Conservation (phyloP, 169 alveolate species). For the Amoebophrya sp. region DNA sequence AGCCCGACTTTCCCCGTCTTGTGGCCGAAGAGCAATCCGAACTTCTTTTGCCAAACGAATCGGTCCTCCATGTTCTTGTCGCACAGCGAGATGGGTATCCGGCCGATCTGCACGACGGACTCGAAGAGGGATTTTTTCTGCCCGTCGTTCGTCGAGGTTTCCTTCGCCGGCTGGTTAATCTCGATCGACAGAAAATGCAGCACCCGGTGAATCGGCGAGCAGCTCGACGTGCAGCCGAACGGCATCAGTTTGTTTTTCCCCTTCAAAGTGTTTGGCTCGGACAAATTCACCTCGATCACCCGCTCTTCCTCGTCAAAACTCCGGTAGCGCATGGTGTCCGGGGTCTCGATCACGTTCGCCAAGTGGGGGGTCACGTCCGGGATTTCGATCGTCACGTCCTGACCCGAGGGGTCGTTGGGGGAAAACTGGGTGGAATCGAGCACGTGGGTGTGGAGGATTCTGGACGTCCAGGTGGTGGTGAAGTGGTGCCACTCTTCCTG, state of each 20-base stretch:
- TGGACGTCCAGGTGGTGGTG: not conserved
- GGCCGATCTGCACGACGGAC: not conserved
- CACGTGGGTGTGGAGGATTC: not conserved
- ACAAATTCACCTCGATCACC: not conserved
- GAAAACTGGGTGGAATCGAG: not conserved
- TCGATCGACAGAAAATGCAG: not conserved
- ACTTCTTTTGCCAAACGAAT: not conserved
- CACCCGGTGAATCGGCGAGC: not conserved
- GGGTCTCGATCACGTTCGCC: not conserved
- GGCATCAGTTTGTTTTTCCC: not conserved
- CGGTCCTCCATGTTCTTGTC: slow-evolving; percentile 8
- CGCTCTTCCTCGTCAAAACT: not conserved
- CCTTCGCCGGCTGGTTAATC: not conserved
- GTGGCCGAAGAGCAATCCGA: not conserved
- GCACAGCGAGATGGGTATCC: not conserved
- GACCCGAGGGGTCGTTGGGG: not conserved
- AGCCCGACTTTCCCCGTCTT: not conserved
- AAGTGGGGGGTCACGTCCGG: not conserved
- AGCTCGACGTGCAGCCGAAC: not conserved
- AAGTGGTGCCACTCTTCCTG: not conserved
- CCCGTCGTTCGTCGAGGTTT: not conserved
- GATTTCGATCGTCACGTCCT: not conserved
- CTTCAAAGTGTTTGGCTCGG: not conserved
- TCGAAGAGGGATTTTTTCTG: not conserved
- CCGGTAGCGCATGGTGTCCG: not conserved